These are phyloP conservation scores for Daedalea quercina DNA, from an alignment of 768 basidiomycete species.

Conservation along the genomic window DNA sequence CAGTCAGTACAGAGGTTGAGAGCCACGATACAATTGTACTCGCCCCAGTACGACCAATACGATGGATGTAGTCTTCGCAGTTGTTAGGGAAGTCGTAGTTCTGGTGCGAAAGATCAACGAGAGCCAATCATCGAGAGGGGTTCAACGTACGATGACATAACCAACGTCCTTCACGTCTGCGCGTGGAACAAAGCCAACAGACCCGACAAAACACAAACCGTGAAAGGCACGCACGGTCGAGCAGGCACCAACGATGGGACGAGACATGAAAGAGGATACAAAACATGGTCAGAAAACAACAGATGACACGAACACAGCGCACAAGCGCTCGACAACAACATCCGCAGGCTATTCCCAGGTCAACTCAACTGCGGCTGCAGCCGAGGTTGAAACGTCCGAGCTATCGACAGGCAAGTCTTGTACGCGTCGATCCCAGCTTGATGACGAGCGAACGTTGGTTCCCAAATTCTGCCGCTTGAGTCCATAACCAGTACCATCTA, in stretches of 20 bases:
- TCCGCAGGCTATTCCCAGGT: constrained; percentile 33
- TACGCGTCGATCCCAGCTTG: constrained; percentile 36
- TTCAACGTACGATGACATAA: constrained; percentile 80
- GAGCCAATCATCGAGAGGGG: neutral
- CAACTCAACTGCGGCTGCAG: constrained; percentile 26
- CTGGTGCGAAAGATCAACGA: constrained; percentile 31
- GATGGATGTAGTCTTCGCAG: constrained; percentile 97
- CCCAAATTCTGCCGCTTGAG: constrained; percentile 32
- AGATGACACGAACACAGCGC: constrained; percentile 24
- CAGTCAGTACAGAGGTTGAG: neutral
- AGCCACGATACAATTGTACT: constrained; percentile 14
- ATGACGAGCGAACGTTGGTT: constrained; percentile 30
- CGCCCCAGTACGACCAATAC: constrained; percentile 96
- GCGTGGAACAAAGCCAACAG: constrained; percentile 27
- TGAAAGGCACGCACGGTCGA: constrained; percentile 16
- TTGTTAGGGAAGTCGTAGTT: constrained; percentile 99
- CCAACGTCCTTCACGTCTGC: constrained; percentile 99
- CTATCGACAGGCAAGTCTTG: constrained; percentile 47
- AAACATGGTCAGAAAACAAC: constrained; percentile 44
- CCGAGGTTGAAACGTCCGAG: constrained; percentile 41
- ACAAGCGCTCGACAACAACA: constrained; percentile 47
- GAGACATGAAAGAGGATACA: constrained; percentile 21
- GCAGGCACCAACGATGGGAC: neutral
- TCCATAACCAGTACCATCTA: constrained; percentile 45
- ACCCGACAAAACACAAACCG: constrained; percentile 23